phyloP scores from a whole-genome alignment of 106 monocot genomes.

The Acorus gramineus region DNA sequence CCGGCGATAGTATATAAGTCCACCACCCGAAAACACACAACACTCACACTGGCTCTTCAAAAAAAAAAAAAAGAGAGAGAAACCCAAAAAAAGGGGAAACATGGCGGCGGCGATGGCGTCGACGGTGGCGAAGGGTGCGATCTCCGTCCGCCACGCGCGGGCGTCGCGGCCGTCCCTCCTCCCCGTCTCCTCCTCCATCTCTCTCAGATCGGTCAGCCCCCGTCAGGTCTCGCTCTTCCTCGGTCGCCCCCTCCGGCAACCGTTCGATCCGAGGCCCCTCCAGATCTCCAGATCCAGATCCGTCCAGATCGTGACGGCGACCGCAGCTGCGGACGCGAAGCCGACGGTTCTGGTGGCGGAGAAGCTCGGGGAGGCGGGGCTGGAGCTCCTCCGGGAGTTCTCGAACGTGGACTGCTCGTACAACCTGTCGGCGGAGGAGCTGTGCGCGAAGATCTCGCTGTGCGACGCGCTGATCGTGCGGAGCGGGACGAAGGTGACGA shows the following conservation, averaged over 20 bases:
- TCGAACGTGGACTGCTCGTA: slow-evolving; percentile 79
- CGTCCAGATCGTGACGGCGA: background rate
- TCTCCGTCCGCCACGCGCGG: background rate
- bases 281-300: background rate
- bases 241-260: background rate
- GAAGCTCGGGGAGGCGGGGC: slow-evolving; percentile 73
- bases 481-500: slow-evolving; percentile 81
- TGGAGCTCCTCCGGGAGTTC: slow-evolving; percentile 48
- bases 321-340: slow-evolving; percentile 14
- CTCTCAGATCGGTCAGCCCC: background rate
- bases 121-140: no score
- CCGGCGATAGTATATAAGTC: no score
- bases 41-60: no score
- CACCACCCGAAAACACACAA: no score
- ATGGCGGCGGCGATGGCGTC: no score
- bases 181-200: background rate
- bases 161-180: background rate
- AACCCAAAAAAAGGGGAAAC: no score
- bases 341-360: slow-evolving; percentile 79
- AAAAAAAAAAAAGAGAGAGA: no score
- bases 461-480: slow-evolving; percentile 86
- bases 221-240: background rate
- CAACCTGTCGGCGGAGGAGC: slow-evolving; percentile 60
- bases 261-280: background rate
- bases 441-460: slow-evolving; percentile 55